A percentile compares a stretch with the other conserved stretches of the same genome.
Conservation (phyloP, 2,329 filamentous ascomycete species). For the Aspergillus awamori region DNA sequence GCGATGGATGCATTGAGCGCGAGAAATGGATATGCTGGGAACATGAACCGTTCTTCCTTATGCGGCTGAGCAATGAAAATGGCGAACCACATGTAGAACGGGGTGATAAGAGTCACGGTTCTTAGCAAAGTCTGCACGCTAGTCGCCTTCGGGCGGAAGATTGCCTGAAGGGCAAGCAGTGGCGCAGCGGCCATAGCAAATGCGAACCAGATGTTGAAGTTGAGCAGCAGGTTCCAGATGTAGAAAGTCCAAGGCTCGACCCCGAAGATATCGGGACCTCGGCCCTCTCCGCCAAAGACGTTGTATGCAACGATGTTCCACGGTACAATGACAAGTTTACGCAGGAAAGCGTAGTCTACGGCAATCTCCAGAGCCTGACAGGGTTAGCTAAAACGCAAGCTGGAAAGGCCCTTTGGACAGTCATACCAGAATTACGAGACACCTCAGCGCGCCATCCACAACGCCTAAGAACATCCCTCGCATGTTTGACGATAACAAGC, state of each 20-base stretch:
- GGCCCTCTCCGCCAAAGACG: conserved; percentile 76
- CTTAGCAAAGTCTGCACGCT: conserved; percentile 72
- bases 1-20: conserved; percentile 85
- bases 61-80: conserved; percentile 94
- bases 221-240: conserved; percentile 83
- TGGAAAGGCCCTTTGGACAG: conserved; percentile 13
- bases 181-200: conserved; percentile 76
- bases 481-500: conserved; percentile 57
- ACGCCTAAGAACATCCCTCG: conserved; percentile 64
- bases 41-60: conserved; percentile 99
- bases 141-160: conserved; percentile 62
- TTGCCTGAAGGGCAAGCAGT: conserved; percentile 72
- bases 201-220: conserved; percentile 94
- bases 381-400: neutral
- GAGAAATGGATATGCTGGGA: conserved; percentile 88
- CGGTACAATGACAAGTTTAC: conserved; percentile 73
- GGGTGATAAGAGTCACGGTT: conserved; percentile 74
- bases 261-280: conserved; percentile 88
- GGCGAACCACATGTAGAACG: conserved; percentile 91
- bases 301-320: conserved; percentile 98
- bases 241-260: conserved; percentile 98
- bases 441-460: conserved; percentile 67
- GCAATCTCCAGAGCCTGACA: conserved; percentile 66
- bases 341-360: conserved; percentile 84
- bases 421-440: conserved; percentile 69